Evolutionary conservation across 139 green algal species (phyloP).

Genomic region (Coelastrella sp.): DNA sequence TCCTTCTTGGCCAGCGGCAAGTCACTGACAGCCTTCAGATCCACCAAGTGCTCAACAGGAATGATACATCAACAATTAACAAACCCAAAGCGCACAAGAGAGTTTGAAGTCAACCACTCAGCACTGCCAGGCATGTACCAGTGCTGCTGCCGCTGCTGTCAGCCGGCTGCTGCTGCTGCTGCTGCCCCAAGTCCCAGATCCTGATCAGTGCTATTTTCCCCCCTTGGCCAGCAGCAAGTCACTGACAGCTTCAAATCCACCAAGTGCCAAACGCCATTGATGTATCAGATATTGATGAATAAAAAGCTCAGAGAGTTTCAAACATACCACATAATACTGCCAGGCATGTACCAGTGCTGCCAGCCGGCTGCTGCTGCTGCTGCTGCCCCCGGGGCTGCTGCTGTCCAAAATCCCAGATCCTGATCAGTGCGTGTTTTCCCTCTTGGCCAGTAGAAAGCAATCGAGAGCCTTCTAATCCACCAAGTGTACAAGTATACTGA

Average conservation of each 20-base stretch:
- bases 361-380: conserved; percentile 66
- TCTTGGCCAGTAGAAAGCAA: too few relatives aligned
- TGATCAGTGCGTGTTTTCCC: conserved; percentile 71
- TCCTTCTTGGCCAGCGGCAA: too few relatives aligned
- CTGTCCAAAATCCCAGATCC: conserved; percentile 80
- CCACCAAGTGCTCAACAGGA: too few relatives aligned
- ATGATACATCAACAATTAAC: too few relatives aligned
- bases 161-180: neutral
- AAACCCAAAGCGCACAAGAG: too few relatives aligned
- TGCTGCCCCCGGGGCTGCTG: conserved; percentile 57
- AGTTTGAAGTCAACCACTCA: neutral
- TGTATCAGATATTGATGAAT: too few relatives aligned
- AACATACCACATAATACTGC: conserved; percentile 33
- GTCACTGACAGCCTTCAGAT: too few relatives aligned
- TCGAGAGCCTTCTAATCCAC: too few relatives aligned
- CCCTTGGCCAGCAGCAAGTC: too few relatives aligned
- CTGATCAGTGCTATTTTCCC: too few relatives aligned
- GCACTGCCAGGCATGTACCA: neutral
- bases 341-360: neutral
- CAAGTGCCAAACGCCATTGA: conserved; percentile 76
- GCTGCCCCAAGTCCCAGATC: neutral
- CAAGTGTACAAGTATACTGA: too few relatives aligned
- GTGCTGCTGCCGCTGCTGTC: neutral
- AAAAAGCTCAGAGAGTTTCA: too few relatives aligned
- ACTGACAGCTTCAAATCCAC: conserved; percentile 33